Evolutionary conservation across 176 grass and related monocot genomes (phyloP), one percentile per base, ranked within the genome.

Genomic region (Themeda triandra): DNA sequence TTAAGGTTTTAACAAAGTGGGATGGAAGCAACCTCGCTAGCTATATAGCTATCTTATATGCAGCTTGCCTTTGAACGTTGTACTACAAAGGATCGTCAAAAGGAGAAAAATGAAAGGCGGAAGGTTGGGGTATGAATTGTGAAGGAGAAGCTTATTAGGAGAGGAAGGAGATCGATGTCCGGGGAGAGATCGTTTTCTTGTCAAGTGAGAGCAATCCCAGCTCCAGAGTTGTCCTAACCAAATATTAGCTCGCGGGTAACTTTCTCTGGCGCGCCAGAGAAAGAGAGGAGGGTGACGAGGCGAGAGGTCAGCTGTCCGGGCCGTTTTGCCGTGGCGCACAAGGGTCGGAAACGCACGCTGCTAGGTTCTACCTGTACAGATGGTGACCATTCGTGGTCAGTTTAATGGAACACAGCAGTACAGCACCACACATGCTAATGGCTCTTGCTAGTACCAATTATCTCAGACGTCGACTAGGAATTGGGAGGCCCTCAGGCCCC

Each of bases 1-100:
- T 92, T 89, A 28, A 33, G 73, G 40, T 83, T 89, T 89, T 76
- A 86, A 83, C 79, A 79, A 92, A 92, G 90, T 92, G 78, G 49
- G 68, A 75, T n/a, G 31, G 75, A 92, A 79, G 90, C 83, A 92
- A 92, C 83, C 74, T 17, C 3, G 19, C 21, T 56, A 56, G 17
- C 18, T 21, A 46, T 10, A n/a, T n/a, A n/a, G n/a, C 41, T 29
- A 24, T 17, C 58, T 60, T 60, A 62, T 62, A 37, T 42, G 41
- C 70, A 48, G 70, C 24, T 45, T 17, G 13, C 24, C 36, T 75
- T 46, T 6, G 46, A 75, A 79, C 67, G 30, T 17, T 59, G 80
- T 39, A 59, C 36, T 24, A 23, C 29, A 79, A 48, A 21, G 39
- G 53, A 65, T 33, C 14, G 15, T 48, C 58, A 78, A 86, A 79